Evolutionary conservation across 495 filamentous ascomycete species (phyloP).

Genomic region (Penicillium pulvis): DNA sequence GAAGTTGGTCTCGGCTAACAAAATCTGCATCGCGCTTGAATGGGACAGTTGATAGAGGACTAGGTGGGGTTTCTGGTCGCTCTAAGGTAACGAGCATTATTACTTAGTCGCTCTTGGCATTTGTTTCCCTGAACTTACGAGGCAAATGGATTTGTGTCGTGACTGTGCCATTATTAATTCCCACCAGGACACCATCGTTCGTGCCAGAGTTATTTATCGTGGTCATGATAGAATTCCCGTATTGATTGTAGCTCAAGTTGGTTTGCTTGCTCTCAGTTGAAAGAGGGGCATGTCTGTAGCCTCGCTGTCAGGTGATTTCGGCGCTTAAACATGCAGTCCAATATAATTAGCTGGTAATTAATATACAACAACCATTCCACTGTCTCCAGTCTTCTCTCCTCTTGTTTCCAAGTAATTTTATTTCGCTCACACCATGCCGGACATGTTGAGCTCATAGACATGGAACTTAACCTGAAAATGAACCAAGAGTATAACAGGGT

Average conservation of each 20-base stretch:
- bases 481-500: too few relatives aligned
- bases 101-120: background rate
- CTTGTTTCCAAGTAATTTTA: too few relatives aligned
- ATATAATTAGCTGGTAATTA: background rate
- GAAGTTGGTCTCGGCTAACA: slow-evolving; percentile 23
- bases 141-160: background rate
- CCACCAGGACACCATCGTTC: background rate
- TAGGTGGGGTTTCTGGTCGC: slow-evolving; percentile 18
- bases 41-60: slow-evolving; percentile 26
- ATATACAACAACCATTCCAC: background rate
- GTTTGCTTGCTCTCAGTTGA: background rate
- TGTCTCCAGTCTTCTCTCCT: too few relatives aligned
- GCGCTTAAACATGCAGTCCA: background rate
- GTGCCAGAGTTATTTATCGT: background rate
- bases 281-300: background rate
- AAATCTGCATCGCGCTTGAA: slow-evolving; percentile 37
- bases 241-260: background rate
- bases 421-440: too few relatives aligned
- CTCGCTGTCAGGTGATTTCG: background rate
- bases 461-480: too few relatives aligned
- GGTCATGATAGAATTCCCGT: background rate
- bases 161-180: background rate
- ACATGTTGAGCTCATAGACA: too few relatives aligned
- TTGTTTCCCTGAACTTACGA: background rate
- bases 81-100: background rate